These are phyloP conservation scores for Ustilago bromivora DNA, from an alignment of 1,284 basidiomycete species.

Conservation along the genomic window DNA sequence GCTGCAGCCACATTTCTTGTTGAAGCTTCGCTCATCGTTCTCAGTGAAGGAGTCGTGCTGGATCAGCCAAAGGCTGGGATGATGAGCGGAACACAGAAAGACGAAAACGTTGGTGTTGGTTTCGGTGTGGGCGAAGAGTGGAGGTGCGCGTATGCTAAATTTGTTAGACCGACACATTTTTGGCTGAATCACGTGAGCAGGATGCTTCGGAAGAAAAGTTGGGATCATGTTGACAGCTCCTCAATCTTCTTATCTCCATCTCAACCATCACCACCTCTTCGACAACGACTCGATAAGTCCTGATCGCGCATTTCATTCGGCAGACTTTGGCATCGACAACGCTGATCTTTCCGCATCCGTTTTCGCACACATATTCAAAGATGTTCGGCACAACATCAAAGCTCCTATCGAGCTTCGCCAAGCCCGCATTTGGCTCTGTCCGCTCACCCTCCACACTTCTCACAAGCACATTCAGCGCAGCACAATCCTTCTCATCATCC, in stretches of 20 bases:
- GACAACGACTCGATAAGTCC: not conserved
- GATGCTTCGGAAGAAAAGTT: slow-evolving; percentile 32
- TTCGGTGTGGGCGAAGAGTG: slow-evolving; percentile 6
- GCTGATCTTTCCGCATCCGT: not conserved
- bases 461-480: not conserved
- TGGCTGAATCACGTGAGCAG: slow-evolving; percentile 29
- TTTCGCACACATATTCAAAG: slow-evolving; percentile 11
- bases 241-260: slow-evolving; percentile 2
- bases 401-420: slow-evolving; percentile 29
- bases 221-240: slow-evolving; percentile 21
- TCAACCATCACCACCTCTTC: not conserved
- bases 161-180: slow-evolving; percentile 15
- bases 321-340: not conserved
- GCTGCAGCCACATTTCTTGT: not conserved
- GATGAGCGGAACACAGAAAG: not conserved
- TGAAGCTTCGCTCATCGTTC: not conserved
- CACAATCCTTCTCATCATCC: slow-evolving; percentile 26
- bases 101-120: slow-evolving; percentile 8
- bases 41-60: not conserved
- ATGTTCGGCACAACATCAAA: slow-evolving; percentile 29
- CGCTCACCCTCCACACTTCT: slow-evolving; percentile 14
- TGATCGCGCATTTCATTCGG: not conserved
- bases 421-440: slow-evolving; percentile 17
- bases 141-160: slow-evolving; percentile 9
- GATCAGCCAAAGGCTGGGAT: not conserved